Conservation (phyloP, 1,139 yeast species). For the Yamadazyma atmosphaerica region DNA sequence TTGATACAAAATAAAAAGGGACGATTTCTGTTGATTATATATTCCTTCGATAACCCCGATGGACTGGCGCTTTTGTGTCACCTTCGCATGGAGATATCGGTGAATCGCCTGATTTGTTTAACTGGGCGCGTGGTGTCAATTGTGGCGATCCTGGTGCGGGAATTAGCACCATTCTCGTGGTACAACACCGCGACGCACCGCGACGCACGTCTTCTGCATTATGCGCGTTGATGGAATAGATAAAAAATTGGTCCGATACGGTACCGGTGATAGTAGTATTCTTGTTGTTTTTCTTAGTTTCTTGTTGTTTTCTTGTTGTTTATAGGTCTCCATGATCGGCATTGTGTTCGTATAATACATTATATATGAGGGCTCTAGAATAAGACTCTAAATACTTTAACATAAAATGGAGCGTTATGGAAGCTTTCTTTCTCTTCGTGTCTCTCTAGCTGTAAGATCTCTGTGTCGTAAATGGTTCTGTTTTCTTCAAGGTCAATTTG, state of each 20-base stretch:
- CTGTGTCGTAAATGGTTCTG: conserved; percentile 42
- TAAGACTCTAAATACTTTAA: conserved; percentile 5
- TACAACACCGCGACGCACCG: too few species aligned
- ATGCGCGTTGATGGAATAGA: conserved; percentile 1
- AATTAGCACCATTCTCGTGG: too few species aligned
- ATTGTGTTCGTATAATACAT: too few species aligned
- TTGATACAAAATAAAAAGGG: not conserved
- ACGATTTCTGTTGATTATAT: conserved; percentile 1
- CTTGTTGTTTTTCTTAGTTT: too few species aligned
- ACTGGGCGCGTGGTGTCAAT: not conserved
- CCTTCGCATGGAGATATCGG: conserved; percentile 16
- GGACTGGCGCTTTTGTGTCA: conserved; percentile 12
- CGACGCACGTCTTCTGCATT: too few species aligned
- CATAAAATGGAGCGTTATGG: conserved; percentile 29
- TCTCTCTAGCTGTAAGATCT: conserved; percentile 39
- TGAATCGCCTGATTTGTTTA: not conserved
- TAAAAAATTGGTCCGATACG: not conserved
- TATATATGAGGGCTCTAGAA: conserved; percentile 2
- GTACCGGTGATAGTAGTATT: not conserved
- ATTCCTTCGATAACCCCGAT: conserved; percentile 2
- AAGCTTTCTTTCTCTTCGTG: conserved; percentile 40
- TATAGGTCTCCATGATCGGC: too few species aligned
- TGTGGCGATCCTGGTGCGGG: too few species aligned
- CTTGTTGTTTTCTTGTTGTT: too few species aligned
- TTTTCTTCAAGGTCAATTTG: conserved; percentile 44